These are phyloP conservation scores for Fraxinus excelsior DNA, from an alignment of 257 asterid species.

Conservation along the genomic window DNA sequence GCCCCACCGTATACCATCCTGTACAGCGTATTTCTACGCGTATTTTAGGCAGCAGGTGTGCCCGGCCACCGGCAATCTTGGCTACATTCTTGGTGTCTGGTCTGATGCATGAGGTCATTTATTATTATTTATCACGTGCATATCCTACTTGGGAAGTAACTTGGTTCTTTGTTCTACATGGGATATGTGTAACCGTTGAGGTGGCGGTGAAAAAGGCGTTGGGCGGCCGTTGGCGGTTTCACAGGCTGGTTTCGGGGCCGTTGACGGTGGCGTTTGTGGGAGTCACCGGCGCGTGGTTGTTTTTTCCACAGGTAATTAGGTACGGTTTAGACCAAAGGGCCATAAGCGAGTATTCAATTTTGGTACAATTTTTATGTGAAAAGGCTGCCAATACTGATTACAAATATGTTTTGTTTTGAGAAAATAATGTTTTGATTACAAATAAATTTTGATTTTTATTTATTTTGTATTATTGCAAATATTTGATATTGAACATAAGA, in stretches of 20 bases:
- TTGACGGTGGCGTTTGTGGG: conserved; percentile 62
- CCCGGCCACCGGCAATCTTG: conserved; percentile 33
- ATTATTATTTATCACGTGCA: conserved; percentile 50
- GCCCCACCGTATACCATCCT: conserved; percentile 57
- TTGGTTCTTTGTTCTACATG: conserved; percentile 65
- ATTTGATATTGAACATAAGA: too few species aligned
- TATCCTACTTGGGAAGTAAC: conserved; percentile 84
- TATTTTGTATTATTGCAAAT: too few species aligned
- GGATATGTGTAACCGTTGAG: conserved; percentile 48
- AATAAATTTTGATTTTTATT: too few species aligned
- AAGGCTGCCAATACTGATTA: too few species aligned
- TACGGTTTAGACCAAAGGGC: conserved; percentile 40
- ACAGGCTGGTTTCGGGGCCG: conserved; percentile 44
- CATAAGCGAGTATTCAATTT: conserved; percentile 42
- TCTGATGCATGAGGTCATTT: conserved; percentile 71
- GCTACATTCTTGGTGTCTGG: conserved; percentile 72
- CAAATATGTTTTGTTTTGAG: too few species aligned
- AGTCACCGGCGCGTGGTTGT: conserved; percentile 61
- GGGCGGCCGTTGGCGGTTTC: conserved; percentile 39
- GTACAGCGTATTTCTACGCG: conserved; percentile 27
- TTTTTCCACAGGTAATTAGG: conserved; percentile 64
- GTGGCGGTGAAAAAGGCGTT: conserved; percentile 39
- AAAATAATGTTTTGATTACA: too few species aligned
- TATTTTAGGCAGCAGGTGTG: conserved; percentile 34
- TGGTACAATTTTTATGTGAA: background rate